A percentile compares a stretch with the other conserved stretches of the same genome.
These are phyloP conservation scores for Rhodotorula graminis DNA, from an alignment of 768 basidiomycete species.

Conservation along the genomic window DNA sequence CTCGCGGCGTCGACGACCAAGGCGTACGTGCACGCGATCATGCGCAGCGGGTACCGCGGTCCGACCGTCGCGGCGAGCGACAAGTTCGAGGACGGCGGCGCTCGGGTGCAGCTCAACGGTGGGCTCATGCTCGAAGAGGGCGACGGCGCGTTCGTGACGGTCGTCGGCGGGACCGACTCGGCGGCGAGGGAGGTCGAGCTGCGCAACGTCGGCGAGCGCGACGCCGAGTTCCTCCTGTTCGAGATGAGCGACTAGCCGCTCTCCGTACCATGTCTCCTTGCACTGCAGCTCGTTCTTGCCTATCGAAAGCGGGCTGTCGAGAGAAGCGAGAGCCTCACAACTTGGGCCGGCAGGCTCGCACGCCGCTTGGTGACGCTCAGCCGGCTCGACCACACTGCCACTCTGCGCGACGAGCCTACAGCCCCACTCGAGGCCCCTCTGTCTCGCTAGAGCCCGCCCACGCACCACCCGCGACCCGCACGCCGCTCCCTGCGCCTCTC, in stretches of 20 bases:
- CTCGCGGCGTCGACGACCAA: conserved; percentile 54
- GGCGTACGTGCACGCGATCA: conserved; percentile 79
- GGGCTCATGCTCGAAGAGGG: conserved; percentile 68
- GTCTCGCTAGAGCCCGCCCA: too few relatives aligned
- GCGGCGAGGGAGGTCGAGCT: conserved; percentile 50
- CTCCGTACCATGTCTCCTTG: too few relatives aligned
- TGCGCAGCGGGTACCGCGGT: conserved; percentile 65
- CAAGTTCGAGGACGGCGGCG: conserved; percentile 54
- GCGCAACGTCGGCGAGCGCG: conserved; percentile 60
- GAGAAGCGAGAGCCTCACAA: too few relatives aligned
- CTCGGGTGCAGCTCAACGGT: conserved; percentile 55
- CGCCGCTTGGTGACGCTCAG: too few relatives aligned
- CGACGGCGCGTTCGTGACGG: conserved; percentile 75
- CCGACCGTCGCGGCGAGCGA: conserved; percentile 52
- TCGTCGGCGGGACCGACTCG: conserved; percentile 19
- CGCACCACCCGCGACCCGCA: too few relatives aligned
- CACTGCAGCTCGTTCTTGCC: too few relatives aligned
- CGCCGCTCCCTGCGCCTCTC: too few relatives aligned
- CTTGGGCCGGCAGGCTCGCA: too few relatives aligned
- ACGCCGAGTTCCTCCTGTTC: conserved; percentile 73
- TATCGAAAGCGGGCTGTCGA: too few relatives aligned
- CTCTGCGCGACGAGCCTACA: too few relatives aligned
- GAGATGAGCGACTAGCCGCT: conserved; percentile 52
- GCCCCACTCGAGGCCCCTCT: too few relatives aligned
- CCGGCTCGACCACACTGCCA: too few relatives aligned